Conservation (phyloP, 2,329 filamentous ascomycete species). For the Epichloe aotearoae region DNA sequence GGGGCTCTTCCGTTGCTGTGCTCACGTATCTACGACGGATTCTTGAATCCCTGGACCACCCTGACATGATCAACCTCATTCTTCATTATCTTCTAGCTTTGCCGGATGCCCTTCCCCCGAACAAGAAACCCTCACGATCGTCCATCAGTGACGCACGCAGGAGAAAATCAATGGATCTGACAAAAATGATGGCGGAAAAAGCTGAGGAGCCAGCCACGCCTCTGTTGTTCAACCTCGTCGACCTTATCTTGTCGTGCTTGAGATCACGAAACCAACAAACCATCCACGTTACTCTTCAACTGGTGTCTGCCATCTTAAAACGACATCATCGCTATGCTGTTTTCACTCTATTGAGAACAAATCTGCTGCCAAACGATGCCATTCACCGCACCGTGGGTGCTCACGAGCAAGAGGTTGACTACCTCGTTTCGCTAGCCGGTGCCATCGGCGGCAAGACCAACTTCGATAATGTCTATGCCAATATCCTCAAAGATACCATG, state of each 20-base stretch:
- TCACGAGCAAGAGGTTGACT: constrained; percentile 61
- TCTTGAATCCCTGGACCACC: constrained; percentile 80
- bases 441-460: constrained; percentile 54
- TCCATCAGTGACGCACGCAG: constrained; percentile 58
- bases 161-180: constrained; percentile 77
- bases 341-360: constrained; percentile 59
- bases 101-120: constrained; percentile 39
- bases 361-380: constrained; percentile 38
- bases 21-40: constrained; percentile 86
- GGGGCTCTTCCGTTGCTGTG: constrained; percentile 90
- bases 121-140: constrained; percentile 28
- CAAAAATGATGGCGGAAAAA: constrained; percentile 64
- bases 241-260: constrained; percentile 76
- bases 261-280: constrained; percentile 79
- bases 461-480: constrained; percentile 61
- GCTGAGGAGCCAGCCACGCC: constrained; percentile 65
- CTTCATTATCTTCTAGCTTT: constrained; percentile 83
- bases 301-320: constrained; percentile 74
- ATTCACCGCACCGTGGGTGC: constrained; percentile 56
- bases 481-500: constrained; percentile 57
- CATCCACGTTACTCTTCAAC: constrained; percentile 73
- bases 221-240: constrained; percentile 81
- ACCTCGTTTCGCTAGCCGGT: constrained; percentile 55
- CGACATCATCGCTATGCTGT: constrained; percentile 81
- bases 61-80: constrained; percentile 87